Conservation (phyloP, 1,139 yeast species). For the Taiozyma sp. region DNA sequence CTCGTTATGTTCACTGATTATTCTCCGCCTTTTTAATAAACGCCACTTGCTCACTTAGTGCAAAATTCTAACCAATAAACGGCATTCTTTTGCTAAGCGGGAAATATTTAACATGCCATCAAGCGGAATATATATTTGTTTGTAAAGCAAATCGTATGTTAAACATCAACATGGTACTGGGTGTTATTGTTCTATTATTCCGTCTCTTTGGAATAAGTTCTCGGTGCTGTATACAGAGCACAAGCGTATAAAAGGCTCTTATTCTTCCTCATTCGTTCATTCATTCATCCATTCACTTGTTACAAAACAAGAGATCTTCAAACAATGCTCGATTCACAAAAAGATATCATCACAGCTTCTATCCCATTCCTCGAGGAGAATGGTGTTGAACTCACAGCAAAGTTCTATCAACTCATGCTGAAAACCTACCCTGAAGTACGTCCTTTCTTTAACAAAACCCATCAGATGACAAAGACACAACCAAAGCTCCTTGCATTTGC, state of each 20-base stretch:
- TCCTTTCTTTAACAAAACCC: slow-evolving; percentile 53
- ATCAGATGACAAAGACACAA: slow-evolving; percentile 52
- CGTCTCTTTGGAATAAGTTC: not conserved
- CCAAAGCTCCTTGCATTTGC: slow-evolving; percentile 63
- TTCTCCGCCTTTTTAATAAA: too few species aligned
- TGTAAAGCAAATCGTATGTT: not conserved
- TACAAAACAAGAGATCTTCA: not conserved
- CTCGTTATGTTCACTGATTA: too few species aligned
- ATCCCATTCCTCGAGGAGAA: slow-evolving; percentile 52
- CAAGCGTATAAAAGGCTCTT: too few species aligned
- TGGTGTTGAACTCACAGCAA: slow-evolving; percentile 50
- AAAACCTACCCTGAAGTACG: slow-evolving; percentile 46
- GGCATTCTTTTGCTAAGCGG: not conserved
- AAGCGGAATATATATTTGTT: not conserved
- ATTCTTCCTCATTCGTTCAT: too few species aligned
- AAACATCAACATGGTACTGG: not conserved
- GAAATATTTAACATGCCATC: not conserved
- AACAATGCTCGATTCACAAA: slow-evolving; percentile 10
- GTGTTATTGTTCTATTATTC: too few species aligned
- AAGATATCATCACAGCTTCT: slow-evolving; percentile 42
- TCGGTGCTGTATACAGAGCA: too few species aligned
- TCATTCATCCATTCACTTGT: too few species aligned
- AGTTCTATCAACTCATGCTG: slow-evolving; percentile 54
- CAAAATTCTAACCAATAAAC: not conserved
- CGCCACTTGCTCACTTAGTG: too few species aligned